Base-by-base conservation (phyloP, 2,329 filamentous ascomycete genomes). In the Apiospora malaysiana region DNA sequence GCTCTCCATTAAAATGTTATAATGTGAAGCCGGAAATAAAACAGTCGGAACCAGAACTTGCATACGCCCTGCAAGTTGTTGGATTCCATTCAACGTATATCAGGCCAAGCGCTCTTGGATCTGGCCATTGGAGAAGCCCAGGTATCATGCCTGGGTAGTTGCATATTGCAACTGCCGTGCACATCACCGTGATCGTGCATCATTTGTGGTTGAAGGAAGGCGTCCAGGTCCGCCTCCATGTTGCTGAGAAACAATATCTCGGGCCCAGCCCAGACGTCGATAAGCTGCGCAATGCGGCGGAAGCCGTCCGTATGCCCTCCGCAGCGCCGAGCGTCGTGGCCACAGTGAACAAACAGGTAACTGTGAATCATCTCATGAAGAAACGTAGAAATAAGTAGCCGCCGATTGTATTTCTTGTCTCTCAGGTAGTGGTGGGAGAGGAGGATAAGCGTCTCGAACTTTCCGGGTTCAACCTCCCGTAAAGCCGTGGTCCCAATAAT, bases 361-460 rank as follows among this genome's bases (percentile, higher is more conserved):
- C 89, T 89, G 79, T 92, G 90, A 66, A 92, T 89, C 74, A 91
- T 85, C 79, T 92, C 90, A 76, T 92, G 90, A 66, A 92, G 76
- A 73, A 92, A 91, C 0, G 90, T 90, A 8, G 88, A 89, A 67
- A 92, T 90, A 70, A 92, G 83, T 21, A 92, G 82, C 8, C 88
- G 83, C 6, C 89, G 82, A 77, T 89, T 90, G 78, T 89, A 92
- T 67, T 82, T 83, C 18, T 79, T 83, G 73, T 87, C 83, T 49
- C 82, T 82, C n/a, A 91, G 83, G 18, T 91, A 89, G 0, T 88
- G 86, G 1, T 84, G 83, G 4, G 89, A 91, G 16, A 92, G 81
- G 5, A 90, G 85, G 68, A 92, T 90, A 37, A 90, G 82, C 1
- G 89, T 91, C 78, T 92, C 90, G 75, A 86, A 90, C 14, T 89